These are phyloP conservation scores for Acanthamoeba rhysodes DNA, from an alignment of 208 protist genomes.

Conservation along the genomic window DNA sequence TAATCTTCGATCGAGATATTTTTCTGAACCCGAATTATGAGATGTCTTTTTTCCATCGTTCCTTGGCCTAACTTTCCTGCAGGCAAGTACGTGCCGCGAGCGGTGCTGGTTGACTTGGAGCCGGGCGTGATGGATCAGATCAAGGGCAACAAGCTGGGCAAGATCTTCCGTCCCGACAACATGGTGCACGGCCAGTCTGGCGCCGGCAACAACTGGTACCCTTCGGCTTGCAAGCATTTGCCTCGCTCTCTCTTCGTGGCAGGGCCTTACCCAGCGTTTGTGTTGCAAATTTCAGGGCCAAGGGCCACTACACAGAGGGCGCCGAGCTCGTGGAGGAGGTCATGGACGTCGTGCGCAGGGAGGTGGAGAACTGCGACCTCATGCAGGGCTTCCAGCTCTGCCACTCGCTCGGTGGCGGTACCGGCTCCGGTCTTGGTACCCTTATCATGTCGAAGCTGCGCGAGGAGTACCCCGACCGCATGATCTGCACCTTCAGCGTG, in stretches of 20 bases:
- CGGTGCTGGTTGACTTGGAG: conserved; percentile 93
- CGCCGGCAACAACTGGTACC: conserved; percentile 98
- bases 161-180: conserved; percentile 98
- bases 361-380: conserved; percentile 98
- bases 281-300: conserved; percentile 73
- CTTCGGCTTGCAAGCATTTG: background rate
- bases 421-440: conserved; percentile 98
- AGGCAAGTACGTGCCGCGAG: conserved; percentile 94
- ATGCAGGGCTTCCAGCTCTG: conserved; percentile 99
- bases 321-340: conserved; percentile 98
- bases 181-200: conserved; percentile 98
- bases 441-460: conserved; percentile 98
- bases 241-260: background rate
- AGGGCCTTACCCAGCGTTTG: background rate
- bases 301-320: conserved; percentile 99
- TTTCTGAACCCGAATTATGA: background rate
- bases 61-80: conserved; percentile 64
- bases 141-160: conserved; percentile 94
- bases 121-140: conserved; percentile 99
- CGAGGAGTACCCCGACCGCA: conserved; percentile 99
- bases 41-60: background rate
- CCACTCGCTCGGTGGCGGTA: conserved; percentile 99
- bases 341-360: conserved; percentile 98
- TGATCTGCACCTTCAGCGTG: conserved; percentile 99
- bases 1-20: no score